phyloP scores from a whole-genome alignment of 2,329 filamentous ascomycete species.

The Penicillium sp. region DNA sequence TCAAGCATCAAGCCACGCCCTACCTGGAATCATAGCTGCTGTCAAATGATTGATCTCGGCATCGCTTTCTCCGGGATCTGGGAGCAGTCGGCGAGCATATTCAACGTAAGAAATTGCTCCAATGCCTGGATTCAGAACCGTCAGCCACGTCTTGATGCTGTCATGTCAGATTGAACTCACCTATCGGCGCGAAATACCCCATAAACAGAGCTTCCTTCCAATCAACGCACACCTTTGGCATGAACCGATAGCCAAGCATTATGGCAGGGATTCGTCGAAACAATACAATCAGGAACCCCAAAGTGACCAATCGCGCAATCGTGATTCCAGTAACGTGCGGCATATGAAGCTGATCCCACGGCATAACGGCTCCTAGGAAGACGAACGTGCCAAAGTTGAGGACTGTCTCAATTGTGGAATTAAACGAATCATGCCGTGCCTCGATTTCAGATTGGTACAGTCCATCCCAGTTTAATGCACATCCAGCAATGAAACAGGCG shows the following conservation, averaged over 20 bases:
- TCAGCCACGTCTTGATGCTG: not conserved
- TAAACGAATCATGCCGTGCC: slow-evolving; percentile 62
- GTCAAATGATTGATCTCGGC: slow-evolving; percentile 45
- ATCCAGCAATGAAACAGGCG: slow-evolving; percentile 63
- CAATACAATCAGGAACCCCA: slow-evolving; percentile 56
- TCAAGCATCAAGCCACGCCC: not conserved
- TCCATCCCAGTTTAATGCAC: slow-evolving; percentile 64
- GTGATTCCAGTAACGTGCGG: slow-evolving; percentile 58
- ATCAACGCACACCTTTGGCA: slow-evolving; percentile 54
- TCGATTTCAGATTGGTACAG: slow-evolving; percentile 59
- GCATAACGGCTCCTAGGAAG: slow-evolving; percentile 59
- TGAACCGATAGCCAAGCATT: slow-evolving; percentile 56
- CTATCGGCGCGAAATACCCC: slow-evolving; percentile 56
- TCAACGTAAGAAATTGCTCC: slow-evolving; percentile 51
- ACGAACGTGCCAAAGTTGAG: slow-evolving; percentile 64
- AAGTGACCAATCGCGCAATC: slow-evolving; percentile 50
- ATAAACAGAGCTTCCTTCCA: slow-evolving; percentile 63
- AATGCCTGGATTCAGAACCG: slow-evolving; percentile 33
- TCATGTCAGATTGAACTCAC: slow-evolving; percentile 17
- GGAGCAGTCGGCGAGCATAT: slow-evolving; percentile 48
- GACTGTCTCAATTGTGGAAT: slow-evolving; percentile 58
- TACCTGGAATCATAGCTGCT: slow-evolving; percentile 43
- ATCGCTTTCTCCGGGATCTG: slow-evolving; percentile 42
- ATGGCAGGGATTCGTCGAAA: slow-evolving; percentile 62
- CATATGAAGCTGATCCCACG: slow-evolving; percentile 58